Evolutionary conservation across 345 rosid genomes (phyloP).

Genomic region (Salix suchowensis): DNA sequence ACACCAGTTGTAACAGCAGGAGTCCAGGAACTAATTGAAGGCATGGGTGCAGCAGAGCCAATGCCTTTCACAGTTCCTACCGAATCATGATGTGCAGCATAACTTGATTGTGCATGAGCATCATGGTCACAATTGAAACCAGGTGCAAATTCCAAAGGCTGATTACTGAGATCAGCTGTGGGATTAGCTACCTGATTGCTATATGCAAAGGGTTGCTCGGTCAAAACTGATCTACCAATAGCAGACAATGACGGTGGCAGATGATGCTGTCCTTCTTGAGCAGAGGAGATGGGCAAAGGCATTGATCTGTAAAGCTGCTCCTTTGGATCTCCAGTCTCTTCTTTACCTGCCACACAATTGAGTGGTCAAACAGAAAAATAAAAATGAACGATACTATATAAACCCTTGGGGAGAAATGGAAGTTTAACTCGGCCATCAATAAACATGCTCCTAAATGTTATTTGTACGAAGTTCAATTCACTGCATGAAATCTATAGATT

Average conservation of each 20-base stretch:
- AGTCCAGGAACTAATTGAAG: slow-evolving; percentile 54
- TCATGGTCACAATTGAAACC: slow-evolving; percentile 48
- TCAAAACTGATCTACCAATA: slow-evolving; percentile 34
- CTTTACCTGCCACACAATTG: slow-evolving; percentile 40
- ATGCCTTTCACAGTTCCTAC: slow-evolving; percentile 33
- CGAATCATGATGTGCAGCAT: slow-evolving; percentile 41
- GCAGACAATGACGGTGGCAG: slow-evolving; percentile 41
- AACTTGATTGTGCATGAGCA: slow-evolving; percentile 42
- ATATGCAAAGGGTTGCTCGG: slow-evolving; percentile 48
- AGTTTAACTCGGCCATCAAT: slow-evolving; percentile 6
- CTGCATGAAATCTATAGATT: background rate
- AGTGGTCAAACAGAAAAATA: slow-evolving; percentile 24
- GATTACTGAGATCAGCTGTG: slow-evolving; percentile 47
- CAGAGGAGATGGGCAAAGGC: slow-evolving; percentile 38
- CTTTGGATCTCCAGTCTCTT: slow-evolving; percentile 26
- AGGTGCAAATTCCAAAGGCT: slow-evolving; percentile 64
- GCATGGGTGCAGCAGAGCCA: slow-evolving; percentile 27
- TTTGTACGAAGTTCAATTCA: background rate
- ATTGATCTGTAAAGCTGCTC: slow-evolving; percentile 30
- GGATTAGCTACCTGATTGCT: slow-evolving; percentile 55
- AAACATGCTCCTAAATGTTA: slow-evolving; percentile 1
- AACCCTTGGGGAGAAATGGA: background rate
- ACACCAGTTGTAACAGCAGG: slow-evolving; percentile 49
- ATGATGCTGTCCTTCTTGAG: slow-evolving; percentile 41
- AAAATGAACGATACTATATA: background rate